Evolutionary conservation across 306 rosid species (phyloP), one percentile per base, ranked within the genome.

Genomic region (Abrus pulchellus): DNA sequence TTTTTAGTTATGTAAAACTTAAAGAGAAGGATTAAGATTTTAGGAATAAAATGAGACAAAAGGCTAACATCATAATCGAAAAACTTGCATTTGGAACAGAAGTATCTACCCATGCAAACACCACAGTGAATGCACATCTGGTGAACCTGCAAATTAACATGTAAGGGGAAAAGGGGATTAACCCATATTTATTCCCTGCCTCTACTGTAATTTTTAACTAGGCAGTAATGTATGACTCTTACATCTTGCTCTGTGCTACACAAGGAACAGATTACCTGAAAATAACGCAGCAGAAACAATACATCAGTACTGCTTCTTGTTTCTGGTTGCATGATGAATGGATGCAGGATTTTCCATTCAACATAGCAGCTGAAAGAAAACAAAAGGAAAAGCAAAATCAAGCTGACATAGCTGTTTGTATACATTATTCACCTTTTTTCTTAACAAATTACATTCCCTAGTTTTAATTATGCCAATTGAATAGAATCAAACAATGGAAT

Each of bases 181-280:
- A 30, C 69, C 20, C 9, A 5, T 48, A 32, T n/a, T 11, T 14
- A n/a, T 7, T 32, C 52, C 32, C 7, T n/a, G 5, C 20, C 50
- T 45, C 27, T 11, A n/a, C 10, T 13, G 14, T 49, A 20, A 43
- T 20, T 28, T 57, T 27, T 38, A 69, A 9, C 12, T 13, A 27
- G 11, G 56, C 32, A 38, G 66, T 20, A 20, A 20, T 20, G 20
- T 44, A 13, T n/a, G 68, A 12, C 43, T 66, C 92, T 62, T 79
- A 88, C 96, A 67, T 93, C 97, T 89, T 91, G 97, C 87, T 93
- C 93, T 20, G 97, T 88, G 80, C 68, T 64, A 72, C 97, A 93
- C 80, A 93, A 60, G 64, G 93, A 89, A 74, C 97, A 93, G 68
- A 93, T 83, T 6, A 91, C 90, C 96, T 93, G 88, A 68, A 79